Evolutionary conservation across 2,329 filamentous ascomycete species (phyloP), one percentile per base, ranked within the genome.

Genomic region (Fusarium sp.): DNA sequence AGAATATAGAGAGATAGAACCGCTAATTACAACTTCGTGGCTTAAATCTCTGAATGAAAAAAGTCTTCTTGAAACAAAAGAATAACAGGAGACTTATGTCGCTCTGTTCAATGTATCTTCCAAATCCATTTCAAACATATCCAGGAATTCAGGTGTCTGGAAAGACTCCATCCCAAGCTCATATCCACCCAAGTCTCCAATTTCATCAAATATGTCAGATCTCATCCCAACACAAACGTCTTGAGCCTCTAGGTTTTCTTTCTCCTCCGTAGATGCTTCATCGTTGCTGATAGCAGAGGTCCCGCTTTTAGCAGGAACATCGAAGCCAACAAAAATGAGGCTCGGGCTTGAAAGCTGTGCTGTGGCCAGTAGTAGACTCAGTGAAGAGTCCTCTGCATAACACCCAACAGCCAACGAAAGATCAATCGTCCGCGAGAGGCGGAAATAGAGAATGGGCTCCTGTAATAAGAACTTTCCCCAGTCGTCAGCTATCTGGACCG

Each of bases 251-350:
- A 6, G 2, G 3, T 20, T 5, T 1, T 4, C 17, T 15, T 20
- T 11, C 4, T 20, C 31, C 0, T 51, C n/a, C 3, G 2, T 3
- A 17, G 1, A 8, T 36, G 1, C 2, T 4, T 22, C 9, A 2
- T 39, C 35, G 3, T 10, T 13, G 7, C 7, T 3, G 3, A 15
- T 12, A 31, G 45, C 4, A 5, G 6, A 15, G 2, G 6, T 11
- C 17, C 7, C 3, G 17, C 4, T 14, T 4, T 52, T n/a, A 11
- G 7, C 4, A 26, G n/a, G 5, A 10, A 15, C 9, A 15, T 36
- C 8, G 8, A 24, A 4, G 11, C 17, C 17, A 8, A 15, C 1
- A 11, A 52, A 36, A 0, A 52, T 2, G 0, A 26, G 2, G 3
- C n/a, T 52, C 2, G 51, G 51, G 2, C 24, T 41, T 4, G 51